Conservation (phyloP, 1,139 yeast genomes). For the Taphrina communis region DNA sequence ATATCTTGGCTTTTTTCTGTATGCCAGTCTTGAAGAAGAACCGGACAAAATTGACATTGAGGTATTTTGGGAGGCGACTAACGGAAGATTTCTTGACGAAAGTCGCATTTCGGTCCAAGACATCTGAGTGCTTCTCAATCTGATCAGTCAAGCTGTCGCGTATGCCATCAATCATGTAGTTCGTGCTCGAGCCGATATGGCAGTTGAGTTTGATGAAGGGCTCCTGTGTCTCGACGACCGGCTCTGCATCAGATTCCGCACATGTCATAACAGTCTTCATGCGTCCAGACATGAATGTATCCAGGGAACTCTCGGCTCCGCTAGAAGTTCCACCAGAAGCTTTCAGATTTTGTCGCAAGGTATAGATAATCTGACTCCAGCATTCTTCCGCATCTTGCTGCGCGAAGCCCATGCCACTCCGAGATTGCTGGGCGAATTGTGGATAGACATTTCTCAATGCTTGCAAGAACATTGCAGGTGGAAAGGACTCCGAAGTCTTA, state of each 20-base stretch:
- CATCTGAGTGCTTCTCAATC: conserved; percentile 76
- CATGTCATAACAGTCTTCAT: conserved; percentile 69
- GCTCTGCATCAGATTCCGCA: conserved; percentile 60
- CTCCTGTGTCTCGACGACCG: conserved; percentile 59
- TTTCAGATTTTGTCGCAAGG: conserved; percentile 35
- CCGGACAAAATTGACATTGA: conserved; percentile 90
- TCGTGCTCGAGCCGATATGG: conserved; percentile 83
- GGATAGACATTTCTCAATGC: conserved; percentile 70
- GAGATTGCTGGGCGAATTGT: conserved; percentile 79
- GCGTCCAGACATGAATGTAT: conserved; percentile 67
- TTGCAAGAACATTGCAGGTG: conserved; percentile 68
- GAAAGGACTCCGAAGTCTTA: conserved; percentile 49
- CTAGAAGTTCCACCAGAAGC: conserved; percentile 32
- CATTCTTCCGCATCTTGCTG: conserved; percentile 99
- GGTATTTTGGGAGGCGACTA: conserved; percentile 80
- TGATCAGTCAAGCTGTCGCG: conserved; percentile 74
- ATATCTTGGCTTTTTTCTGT: conserved; percentile 85
- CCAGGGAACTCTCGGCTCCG: conserved; percentile 52
- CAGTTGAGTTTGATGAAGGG: conserved; percentile 77
- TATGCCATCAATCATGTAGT: conserved; percentile 86
- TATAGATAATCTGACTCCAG: conserved; percentile 73
- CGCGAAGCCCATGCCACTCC: conserved; percentile 71
- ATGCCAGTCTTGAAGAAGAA: conserved; percentile 96
- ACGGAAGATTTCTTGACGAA: conserved; percentile 73
- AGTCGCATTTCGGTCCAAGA: conserved; percentile 69